A percentile compares a stretch with the other conserved stretches of the same genome.
These are phyloP conservation scores for Reticulascus tulasneorum DNA, from an alignment of 2,329 filamentous ascomycete genomes.

Conservation along the genomic window DNA sequence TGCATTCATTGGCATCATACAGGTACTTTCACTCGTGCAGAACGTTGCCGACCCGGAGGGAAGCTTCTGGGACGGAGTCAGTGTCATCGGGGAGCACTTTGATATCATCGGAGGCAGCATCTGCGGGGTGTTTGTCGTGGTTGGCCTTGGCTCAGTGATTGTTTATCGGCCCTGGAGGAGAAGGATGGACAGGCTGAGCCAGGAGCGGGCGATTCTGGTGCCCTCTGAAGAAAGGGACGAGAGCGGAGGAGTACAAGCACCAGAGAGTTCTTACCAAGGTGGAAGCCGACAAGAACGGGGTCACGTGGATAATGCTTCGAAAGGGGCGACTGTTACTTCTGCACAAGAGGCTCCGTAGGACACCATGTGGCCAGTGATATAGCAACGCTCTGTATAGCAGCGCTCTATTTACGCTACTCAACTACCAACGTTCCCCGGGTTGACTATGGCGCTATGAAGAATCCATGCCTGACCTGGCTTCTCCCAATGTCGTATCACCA, in stretches of 20 bases:
- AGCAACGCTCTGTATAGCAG: no score
- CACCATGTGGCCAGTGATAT: no score
- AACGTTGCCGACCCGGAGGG: constrained; percentile 72
- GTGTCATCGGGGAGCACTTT: constrained; percentile 71
- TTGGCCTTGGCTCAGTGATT: constrained; percentile 69
- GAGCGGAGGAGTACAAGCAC: background rate
- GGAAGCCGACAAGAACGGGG: no score
- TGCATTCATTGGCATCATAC: constrained; percentile 79
- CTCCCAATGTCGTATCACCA: no score
- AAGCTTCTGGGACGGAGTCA: constrained; percentile 86
- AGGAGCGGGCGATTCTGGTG: background rate
- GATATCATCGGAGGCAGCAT: constrained; percentile 84
- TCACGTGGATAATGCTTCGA: no score
- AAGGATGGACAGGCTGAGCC: constrained; percentile 31
- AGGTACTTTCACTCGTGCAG: constrained; percentile 73
- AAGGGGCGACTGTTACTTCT: no score
- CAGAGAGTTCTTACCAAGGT: no score
- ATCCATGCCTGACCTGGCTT: no score
- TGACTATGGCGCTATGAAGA: no score
- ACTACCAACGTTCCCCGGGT: no score
- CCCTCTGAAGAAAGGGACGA: constrained; percentile 6
- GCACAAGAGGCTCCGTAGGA: no score
- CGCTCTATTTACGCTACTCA: no score
- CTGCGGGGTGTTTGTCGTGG: constrained; percentile 77
- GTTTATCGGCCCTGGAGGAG: constrained; percentile 76